phyloP scores from a whole-genome alignment of 2,329 filamentous ascomycete genomes.

The Plectosphaerella sp. region DNA sequence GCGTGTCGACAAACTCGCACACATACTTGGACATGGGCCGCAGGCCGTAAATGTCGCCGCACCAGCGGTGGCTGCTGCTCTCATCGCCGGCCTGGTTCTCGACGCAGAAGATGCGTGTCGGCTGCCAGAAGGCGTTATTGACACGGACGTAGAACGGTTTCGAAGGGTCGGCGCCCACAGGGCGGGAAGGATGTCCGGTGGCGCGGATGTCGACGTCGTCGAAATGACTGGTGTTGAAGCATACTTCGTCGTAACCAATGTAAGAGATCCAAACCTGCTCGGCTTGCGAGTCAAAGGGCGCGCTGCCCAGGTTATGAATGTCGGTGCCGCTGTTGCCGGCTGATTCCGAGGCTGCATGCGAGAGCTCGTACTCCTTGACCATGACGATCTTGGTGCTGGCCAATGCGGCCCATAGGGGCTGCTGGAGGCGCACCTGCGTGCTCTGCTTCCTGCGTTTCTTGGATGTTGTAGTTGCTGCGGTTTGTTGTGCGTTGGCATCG shows the following conservation, averaged over 20 bases:
- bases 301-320: conserved; percentile 72
- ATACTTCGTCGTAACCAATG: conserved; percentile 72
- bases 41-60: conserved; percentile 65
- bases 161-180: conserved; percentile 56
- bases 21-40: conserved; percentile 72
- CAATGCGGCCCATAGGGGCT: conserved; percentile 90
- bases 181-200: conserved; percentile 26
- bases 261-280: conserved; percentile 79
- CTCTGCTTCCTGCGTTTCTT: conserved; percentile 90
- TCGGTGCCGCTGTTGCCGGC: conserved; percentile 71
- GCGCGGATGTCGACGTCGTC: conserved; percentile 29
- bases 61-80: conserved; percentile 53
- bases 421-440: conserved; percentile 82
- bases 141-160: conserved; percentile 78
- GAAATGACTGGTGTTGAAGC: conserved; percentile 69
- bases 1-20: conserved; percentile 70
- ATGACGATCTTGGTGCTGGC: conserved; percentile 96
- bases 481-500: conserved; percentile 47
- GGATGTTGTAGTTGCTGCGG: conserved; percentile 53
- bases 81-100: conserved; percentile 22
- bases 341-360: conserved; percentile 68
- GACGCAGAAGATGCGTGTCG: conserved; percentile 62
- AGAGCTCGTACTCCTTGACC: conserved; percentile 85
- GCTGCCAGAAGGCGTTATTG: conserved; percentile 77
- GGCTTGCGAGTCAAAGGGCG: conserved; percentile 65